Conservation (phyloP, 2,329 filamentous ascomycete species). For the Catunica adiposa region DNA sequence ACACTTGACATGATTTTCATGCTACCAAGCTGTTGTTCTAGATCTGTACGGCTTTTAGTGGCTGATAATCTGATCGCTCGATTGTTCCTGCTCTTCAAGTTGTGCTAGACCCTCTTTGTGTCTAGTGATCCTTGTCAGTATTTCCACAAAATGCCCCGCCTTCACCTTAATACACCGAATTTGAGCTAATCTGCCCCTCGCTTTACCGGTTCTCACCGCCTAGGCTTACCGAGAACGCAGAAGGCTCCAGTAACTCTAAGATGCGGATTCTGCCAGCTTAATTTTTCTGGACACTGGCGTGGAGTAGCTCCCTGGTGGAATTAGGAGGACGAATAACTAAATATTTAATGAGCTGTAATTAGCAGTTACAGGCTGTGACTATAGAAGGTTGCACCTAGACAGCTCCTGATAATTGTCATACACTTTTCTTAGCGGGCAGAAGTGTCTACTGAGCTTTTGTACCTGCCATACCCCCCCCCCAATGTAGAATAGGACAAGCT, state of each 20-base stretch:
- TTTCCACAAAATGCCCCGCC: not conserved
- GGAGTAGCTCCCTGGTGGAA: not conserved
- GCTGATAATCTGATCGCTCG: too few species aligned
- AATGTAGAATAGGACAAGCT: not conserved
- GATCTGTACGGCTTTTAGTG: too few species aligned
- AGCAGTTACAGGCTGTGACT: too few species aligned
- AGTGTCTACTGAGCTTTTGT: not conserved
- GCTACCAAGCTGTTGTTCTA: too few species aligned
- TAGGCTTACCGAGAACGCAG: not conserved
- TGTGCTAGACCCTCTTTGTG: not conserved
- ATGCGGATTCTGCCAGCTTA: conserved; percentile 9
- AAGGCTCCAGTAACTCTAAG: conserved; percentile 10
- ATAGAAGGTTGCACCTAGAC: too few species aligned
- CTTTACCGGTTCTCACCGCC: conserved; percentile 4
- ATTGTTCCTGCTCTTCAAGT: not conserved
- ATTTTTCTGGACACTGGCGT: conserved; percentile 1
- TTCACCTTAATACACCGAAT: conserved; percentile 3
- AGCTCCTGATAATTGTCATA: too few species aligned
- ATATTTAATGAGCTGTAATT: too few species aligned
- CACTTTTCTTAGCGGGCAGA: not conserved
- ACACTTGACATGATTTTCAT: too few species aligned
- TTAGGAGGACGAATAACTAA: not conserved
- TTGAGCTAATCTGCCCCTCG: not conserved
- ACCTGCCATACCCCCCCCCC: not conserved
- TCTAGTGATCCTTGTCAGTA: not conserved